phyloP scores from a whole-genome alignment of 1,284 basidiomycete species.

The Ganoderma resinaceum region DNA sequence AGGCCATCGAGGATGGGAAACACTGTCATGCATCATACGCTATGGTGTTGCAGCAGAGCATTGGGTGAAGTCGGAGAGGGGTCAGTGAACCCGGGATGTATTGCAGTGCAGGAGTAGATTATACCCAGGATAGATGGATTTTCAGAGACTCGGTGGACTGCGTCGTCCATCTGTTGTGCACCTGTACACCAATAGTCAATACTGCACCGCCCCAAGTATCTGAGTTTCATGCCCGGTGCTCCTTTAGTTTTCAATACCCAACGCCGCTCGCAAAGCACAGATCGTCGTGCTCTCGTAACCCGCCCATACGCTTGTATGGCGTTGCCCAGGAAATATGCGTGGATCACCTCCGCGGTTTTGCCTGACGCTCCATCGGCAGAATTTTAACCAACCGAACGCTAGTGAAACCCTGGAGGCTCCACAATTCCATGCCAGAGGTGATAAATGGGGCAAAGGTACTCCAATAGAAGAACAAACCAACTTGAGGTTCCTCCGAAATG shows the following conservation, averaged over 20 bases:
- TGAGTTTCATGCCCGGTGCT: not conserved
- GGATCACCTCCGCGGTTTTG: constrained; percentile 4
- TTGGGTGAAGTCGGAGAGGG: not conserved
- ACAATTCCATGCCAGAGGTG: not conserved
- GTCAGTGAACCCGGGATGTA: not conserved
- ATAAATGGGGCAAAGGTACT: not conserved
- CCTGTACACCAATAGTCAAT: not conserved
- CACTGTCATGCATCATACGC: constrained; percentile 14
- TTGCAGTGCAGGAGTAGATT: not conserved
- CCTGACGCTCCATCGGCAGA: not conserved
- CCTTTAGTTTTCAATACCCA: too few relatives aligned
- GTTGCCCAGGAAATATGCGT: too few relatives aligned
- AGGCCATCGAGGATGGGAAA: constrained; percentile 9
- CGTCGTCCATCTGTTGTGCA: not conserved
- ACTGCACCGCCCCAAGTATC: not conserved
- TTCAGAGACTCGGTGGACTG: not conserved
- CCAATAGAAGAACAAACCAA: not conserved
- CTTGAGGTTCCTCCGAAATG: not conserved
- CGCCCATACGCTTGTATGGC: too few relatives aligned
- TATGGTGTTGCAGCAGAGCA: constrained; percentile 2
- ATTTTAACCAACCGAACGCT: not conserved
- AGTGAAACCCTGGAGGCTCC: not conserved
- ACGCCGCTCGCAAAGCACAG: not conserved
- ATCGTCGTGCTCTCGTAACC: not conserved
- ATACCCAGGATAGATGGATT: not conserved